These are phyloP conservation scores for Clavispora santaluciae DNA, from an alignment of 805 yeast species.

Conservation along the genomic window DNA sequence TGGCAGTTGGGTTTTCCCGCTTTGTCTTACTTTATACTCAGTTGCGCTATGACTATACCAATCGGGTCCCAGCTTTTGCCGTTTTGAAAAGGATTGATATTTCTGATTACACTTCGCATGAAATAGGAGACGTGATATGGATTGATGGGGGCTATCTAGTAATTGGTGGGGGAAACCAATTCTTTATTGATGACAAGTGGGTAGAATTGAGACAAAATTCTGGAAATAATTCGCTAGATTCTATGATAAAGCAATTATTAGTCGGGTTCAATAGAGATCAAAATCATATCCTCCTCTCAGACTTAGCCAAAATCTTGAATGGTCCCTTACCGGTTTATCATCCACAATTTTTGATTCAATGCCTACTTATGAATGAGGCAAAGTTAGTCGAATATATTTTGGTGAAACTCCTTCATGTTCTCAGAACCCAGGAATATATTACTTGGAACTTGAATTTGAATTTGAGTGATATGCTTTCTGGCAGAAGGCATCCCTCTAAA, in stretches of 20 bases:
- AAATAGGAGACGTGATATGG: constrained; percentile 89
- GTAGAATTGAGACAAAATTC: constrained; percentile 23
- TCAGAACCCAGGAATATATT: constrained; percentile 38
- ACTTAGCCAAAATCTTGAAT: constrained; percentile 70
- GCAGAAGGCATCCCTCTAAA: not conserved
- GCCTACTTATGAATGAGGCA: constrained; percentile 57
- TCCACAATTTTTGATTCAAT: constrained; percentile 81
- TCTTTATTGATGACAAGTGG: constrained; percentile 73
- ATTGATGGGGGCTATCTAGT: constrained; percentile 71
- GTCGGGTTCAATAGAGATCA: constrained; percentile 24
- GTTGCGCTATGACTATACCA: constrained; percentile 83
- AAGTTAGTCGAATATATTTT: constrained; percentile 54
- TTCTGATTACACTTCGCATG: constrained; percentile 65
- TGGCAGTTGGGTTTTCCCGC: constrained; percentile 72
- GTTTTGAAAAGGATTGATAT: constrained; percentile 72
- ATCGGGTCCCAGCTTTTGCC: constrained; percentile 69
- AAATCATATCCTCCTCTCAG: constrained; percentile 46
- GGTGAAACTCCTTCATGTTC: constrained; percentile 43
- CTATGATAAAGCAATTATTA: constrained; percentile 42
- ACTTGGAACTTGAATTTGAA: constrained; percentile 33
- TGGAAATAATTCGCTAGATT: constrained; percentile 39
- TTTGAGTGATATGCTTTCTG: constrained; percentile 9
- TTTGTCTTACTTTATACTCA: constrained; percentile 71
- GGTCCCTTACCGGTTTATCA: constrained; percentile 90
- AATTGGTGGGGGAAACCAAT: constrained; percentile 85